Evolutionary conservation across 768 basidiomycete genomes (phyloP), one percentile per base, ranked within the genome.

Genomic region (Clathrus columnatus): DNA sequence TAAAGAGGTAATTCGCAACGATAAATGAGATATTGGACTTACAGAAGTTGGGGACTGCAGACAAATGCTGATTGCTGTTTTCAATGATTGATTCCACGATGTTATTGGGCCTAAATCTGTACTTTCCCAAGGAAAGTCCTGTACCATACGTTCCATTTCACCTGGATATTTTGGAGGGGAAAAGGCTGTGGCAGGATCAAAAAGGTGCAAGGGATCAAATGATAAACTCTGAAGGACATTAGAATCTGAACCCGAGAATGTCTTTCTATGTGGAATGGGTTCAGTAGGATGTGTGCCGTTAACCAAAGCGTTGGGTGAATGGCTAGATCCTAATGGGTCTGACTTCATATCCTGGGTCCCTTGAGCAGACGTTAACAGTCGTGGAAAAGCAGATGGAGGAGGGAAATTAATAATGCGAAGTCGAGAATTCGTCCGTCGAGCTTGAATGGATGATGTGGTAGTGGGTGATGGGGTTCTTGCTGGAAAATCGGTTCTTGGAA

Each of bases 81-180:
- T 60, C 20, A 62, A 49, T 21, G 54, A 57, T 21, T 50, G 46
- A 27, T 50, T 54, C 61, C 61, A 62, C 7, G 32, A 18, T 20
- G 46, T 36, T 28, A 26, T 55, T 10, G 61, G 54, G 4, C 61
- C 61, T 5, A 62, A 48, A 10, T 46, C 32, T 23, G 55, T 61
- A 17, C 32, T 56, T 42, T 62, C 43, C 61, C 61, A 62, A n/a
- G 61, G 61, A 32, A 26, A 62, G 26, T 46, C 43, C 24, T 59
- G 49, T 36, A 61, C n/a, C 48, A 54, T 44, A 14, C 48, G 54
- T 7, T 28, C 28, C 61, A 62, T 61, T 52, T 61, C 45, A n/a
- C 44, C 41, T 29, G 44, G 36, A 24, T 43, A 32, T 16, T n/a
- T 18, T 10, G 36, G 24, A 26, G 23, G 5, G 36, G 49, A 42